Base-by-base conservation (phyloP, 768 basidiomycete genomes). In the Phallus indusiatus region DNA sequence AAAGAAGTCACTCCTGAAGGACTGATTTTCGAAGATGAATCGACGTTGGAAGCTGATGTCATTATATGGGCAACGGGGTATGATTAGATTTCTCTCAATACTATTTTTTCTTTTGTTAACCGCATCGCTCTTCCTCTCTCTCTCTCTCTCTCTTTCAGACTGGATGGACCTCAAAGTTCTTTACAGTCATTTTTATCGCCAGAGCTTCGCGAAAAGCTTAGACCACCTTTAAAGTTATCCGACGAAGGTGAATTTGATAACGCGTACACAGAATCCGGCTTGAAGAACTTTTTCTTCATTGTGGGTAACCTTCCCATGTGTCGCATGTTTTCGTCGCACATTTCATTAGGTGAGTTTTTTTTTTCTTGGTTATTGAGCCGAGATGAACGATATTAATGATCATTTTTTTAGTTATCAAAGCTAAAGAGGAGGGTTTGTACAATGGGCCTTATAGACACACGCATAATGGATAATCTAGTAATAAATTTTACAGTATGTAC, bases 241-340 rank as follows among this genome's bases (percentile, higher is more conserved):
- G 69, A 72, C 46, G 83, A 90, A 69, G 83, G 84, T 1, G 84
- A 87, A 65, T 64, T 83, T n/a, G 71, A 76, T n/a, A 79, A 79
- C 0, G 66, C 67, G 16, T 82, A 73, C 72, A 73, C 78, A n/a
- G 78, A 81, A 62, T 64, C 80, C 35, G 83, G 82, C 20, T 66
- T 78, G 20, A 71, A 76, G 21, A 77, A 77, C 50, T 53, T 83
- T 42, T 86, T 83, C 81, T 75, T 69, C 60, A 79, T 81, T 74
- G 74, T 82, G 69, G 78, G 81, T 11, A 84, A 84, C 64, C 67
- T 87, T 11, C 80, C 81, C 0, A 62, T 81, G 63, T 80, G 79
- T 59, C 75, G 85, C 0, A 85, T 85, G 75, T 76, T 84, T 68
- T 86, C 86, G 8, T 84, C 80, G 60, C 82, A 82, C 64, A 53